Percentiles rank a stretch among this genome's conserved stretches.
Conservation (phyloP, 176 grass and related monocot genomes). For the Rhynchospora pubera region DNA sequence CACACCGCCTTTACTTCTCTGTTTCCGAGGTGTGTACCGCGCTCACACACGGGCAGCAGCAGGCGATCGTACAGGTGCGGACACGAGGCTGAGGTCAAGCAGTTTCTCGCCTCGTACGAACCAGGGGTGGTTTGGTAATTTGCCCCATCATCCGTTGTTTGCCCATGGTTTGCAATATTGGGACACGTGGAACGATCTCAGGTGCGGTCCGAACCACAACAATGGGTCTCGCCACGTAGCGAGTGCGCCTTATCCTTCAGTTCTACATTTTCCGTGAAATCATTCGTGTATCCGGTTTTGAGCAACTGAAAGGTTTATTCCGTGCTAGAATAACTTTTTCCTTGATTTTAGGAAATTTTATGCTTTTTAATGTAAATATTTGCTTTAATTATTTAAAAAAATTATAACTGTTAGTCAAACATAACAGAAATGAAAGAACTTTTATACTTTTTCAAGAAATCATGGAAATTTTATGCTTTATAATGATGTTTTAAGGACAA, state of each 20-base stretch:
- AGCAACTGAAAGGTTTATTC: not conserved
- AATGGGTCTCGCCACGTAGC: not conserved
- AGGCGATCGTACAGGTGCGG: constrained; percentile 2
- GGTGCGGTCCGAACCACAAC: not conserved
- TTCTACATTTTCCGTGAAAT: not conserved
- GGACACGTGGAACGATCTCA: constrained; percentile 16
- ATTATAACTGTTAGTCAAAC: too few species aligned
- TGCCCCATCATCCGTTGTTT: not conserved
- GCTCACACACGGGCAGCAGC: constrained; percentile 1
- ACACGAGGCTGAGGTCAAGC: constrained; percentile 21
- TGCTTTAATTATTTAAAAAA: too few species aligned
- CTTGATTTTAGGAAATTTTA: not conserved
- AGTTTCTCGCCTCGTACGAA: not conserved
- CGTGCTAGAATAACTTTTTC: not conserved
- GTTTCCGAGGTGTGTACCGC: constrained; percentile 7
- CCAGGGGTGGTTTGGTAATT: not conserved
- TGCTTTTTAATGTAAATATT: not conserved
- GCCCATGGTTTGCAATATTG: not conserved
- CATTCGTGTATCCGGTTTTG: not conserved
- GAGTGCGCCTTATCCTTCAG: constrained; percentile 13
- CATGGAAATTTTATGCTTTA: too few species aligned
- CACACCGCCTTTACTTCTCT: not conserved
- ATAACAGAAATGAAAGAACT: too few species aligned
- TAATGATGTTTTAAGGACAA: too few species aligned
- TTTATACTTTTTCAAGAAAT: too few species aligned